These are phyloP conservation scores for Myxozyma neotropica DNA, from an alignment of 805 yeast genomes.

Conservation along the genomic window DNA sequence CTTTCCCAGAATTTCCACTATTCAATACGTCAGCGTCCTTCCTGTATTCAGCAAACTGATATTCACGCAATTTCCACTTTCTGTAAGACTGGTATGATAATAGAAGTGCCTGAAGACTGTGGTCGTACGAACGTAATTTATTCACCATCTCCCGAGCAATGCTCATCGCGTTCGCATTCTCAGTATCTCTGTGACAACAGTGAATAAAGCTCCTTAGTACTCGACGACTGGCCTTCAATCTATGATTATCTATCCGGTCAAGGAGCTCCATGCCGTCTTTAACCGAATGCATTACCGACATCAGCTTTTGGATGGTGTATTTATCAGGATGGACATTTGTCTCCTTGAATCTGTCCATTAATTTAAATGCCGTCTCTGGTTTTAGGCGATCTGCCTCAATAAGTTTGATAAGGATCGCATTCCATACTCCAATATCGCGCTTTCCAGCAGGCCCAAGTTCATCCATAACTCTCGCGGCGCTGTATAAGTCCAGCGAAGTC, in stretches of 20 bases:
- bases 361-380: conserved; percentile 4
- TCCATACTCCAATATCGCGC: conserved; percentile 23
- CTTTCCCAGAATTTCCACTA: background rate
- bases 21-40: background rate
- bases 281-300: conserved; percentile 7
- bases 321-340: conserved; percentile 5
- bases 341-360: conserved; percentile 13
- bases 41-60: background rate
- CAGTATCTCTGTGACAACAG: conserved; percentile 23
- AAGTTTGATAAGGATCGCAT: conserved; percentile 12
- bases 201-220: conserved; percentile 14
- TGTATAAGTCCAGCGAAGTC: conserved; percentile 2
- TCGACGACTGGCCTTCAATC: background rate
- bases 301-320: conserved; percentile 11
- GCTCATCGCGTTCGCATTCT: conserved; percentile 19
- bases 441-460: background rate
- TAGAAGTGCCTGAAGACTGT: background rate
- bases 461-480: conserved; percentile 15
- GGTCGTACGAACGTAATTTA: conserved; percentile 8
- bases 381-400: background rate
- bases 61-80: conserved; percentile 12
- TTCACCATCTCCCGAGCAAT: conserved; percentile 4
- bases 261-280: conserved; percentile 10
- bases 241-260: background rate
- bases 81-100: conserved; percentile 2